A percentile compares a stretch with the other conserved stretches of the same genome.
phyloP scores from a whole-genome alignment of 495 filamentous ascomycete species.

The Penicillium atrosanguineum region DNA sequence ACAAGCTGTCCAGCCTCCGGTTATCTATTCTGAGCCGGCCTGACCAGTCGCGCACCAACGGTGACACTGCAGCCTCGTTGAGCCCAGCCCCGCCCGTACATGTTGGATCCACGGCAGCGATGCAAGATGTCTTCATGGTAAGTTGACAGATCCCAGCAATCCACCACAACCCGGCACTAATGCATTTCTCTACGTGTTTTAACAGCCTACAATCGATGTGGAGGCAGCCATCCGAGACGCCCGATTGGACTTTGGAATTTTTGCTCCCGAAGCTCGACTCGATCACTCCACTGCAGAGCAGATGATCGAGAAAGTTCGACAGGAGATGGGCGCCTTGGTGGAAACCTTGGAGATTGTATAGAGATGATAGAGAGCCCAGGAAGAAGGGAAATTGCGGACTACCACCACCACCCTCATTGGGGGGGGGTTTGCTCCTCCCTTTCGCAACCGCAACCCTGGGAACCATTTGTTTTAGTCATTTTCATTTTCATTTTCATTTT shows the following conservation, averaged over 20 bases:
- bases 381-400: background rate
- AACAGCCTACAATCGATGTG: slow-evolving; percentile 36
- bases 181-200: slow-evolving; percentile 15
- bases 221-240: slow-evolving; percentile 33
- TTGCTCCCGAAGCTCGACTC: slow-evolving; percentile 25
- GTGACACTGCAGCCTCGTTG: slow-evolving; percentile 9
- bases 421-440: background rate
- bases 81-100: slow-evolving; percentile 4
- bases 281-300: slow-evolving; percentile 15
- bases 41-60: slow-evolving; percentile 6
- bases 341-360: slow-evolving; percentile 1
- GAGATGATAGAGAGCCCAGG: background rate
- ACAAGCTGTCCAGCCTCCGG: slow-evolving; percentile 7
- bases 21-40: background rate
- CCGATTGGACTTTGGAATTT: slow-evolving; percentile 34
- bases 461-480: slow-evolving; percentile 5
- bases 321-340: slow-evolving; percentile 18
- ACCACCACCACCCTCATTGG: background rate
- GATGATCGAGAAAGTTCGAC: slow-evolving; percentile 21
- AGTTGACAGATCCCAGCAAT: slow-evolving; percentile 9
- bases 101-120: slow-evolving; percentile 11
- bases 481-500: background rate
- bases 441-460: background rate
- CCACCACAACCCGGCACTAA: slow-evolving; percentile 12
- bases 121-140: slow-evolving; percentile 19